phyloP scores from a whole-genome alignment of 768 basidiomycete genomes.

The Russula sp. region DNA sequence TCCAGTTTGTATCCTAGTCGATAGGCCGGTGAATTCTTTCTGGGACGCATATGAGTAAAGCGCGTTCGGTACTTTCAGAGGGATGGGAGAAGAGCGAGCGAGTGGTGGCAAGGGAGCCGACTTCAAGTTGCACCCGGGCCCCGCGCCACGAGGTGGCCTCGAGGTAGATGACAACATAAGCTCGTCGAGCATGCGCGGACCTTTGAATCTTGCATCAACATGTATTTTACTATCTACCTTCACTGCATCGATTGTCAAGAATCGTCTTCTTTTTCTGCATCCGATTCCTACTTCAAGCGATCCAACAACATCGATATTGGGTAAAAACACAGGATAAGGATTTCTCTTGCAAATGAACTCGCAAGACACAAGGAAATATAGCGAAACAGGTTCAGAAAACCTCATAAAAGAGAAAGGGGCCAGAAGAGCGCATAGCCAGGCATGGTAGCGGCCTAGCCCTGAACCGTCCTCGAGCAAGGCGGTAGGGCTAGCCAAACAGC shows the following conservation, averaged over 20 bases:
- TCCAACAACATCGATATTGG: neutral
- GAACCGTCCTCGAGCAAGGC: conserved; percentile 1
- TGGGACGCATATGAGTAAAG: neutral
- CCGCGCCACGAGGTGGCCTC: conserved; percentile 9
- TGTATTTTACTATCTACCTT: neutral
- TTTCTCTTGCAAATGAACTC: neutral
- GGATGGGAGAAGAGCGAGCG: neutral
- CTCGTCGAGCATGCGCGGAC: neutral
- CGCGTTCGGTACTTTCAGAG: neutral
- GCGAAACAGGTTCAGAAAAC: neutral
- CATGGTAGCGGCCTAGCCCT: conserved; percentile 6
- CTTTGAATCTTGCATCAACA: neutral
- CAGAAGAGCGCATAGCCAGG: conserved; percentile 16
- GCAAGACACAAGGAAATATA: conserved; percentile 10
- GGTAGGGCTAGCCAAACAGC: neutral
- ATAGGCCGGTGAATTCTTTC: neutral
- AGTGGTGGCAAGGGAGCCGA: neutral
- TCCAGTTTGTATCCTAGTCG: neutral
- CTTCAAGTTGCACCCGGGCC: neutral
- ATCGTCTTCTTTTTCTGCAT: neutral
- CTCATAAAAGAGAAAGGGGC: conserved; percentile 14
- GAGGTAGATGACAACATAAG: neutral
- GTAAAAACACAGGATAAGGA: conserved; percentile 4
- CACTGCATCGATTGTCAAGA: too few species aligned
- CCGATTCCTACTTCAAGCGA: neutral